Conservation (phyloP, 805 yeast genomes). For the Yarrowia hollandica region DNA sequence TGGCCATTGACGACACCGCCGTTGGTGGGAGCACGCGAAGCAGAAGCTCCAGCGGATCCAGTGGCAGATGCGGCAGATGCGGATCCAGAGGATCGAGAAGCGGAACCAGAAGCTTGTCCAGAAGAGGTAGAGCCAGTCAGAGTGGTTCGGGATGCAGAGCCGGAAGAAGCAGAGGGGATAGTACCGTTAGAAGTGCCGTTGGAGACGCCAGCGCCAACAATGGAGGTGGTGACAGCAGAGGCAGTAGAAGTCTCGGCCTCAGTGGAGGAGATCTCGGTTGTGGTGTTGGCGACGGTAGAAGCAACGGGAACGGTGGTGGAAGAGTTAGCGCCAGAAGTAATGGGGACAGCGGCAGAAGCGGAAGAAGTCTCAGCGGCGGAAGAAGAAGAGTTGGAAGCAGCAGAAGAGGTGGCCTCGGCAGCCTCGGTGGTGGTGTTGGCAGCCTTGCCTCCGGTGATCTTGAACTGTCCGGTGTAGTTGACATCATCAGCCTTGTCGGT, state of each 20-base stretch:
- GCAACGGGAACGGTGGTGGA: constrained; percentile 19
- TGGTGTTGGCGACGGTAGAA: constrained; percentile 8
- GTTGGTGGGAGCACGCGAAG: constrained; percentile 29
- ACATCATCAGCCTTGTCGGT: constrained; percentile 38
- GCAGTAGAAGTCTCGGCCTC: constrained; percentile 11
- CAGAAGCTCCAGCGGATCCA: constrained; percentile 24
- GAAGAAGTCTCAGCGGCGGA: not conserved
- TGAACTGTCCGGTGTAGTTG: constrained; percentile 44
- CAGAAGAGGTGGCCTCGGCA: constrained; percentile 2
- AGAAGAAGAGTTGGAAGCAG: not conserved
- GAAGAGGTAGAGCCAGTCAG: not conserved
- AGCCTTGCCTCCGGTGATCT: constrained; percentile 36
- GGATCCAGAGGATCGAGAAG: constrained; percentile 19
- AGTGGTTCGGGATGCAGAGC: constrained; percentile 12
- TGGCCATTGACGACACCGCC: constrained; percentile 12
- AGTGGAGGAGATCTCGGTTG: constrained; percentile 6
- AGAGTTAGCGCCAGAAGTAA: constrained; percentile 4
- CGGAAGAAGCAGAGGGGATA: not conserved
- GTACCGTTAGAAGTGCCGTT: constrained; percentile 15
- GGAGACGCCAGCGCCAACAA: constrained; percentile 12
- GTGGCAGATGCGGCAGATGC: constrained; percentile 16
- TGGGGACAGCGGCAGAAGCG: not conserved
- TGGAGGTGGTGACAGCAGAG: constrained; percentile 7
- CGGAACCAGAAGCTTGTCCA: not conserved
- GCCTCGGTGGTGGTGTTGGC: constrained; percentile 31